Evolutionary conservation across 345 rosid genomes (phyloP).

Genomic region (Pugionium cornutum): DNA sequence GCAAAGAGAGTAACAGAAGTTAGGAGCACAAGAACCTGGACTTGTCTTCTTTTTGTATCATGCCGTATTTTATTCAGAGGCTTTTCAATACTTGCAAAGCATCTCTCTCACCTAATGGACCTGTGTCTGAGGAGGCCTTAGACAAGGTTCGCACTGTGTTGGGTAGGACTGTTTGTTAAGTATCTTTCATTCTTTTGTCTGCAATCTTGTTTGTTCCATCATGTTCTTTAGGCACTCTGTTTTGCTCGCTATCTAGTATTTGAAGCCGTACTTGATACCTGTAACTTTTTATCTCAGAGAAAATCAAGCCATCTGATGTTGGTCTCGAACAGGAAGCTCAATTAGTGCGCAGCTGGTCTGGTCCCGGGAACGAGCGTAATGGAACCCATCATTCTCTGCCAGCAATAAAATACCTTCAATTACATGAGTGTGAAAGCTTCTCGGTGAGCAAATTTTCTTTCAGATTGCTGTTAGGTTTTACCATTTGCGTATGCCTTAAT

Average conservation of each 20-base stretch:
- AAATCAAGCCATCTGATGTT: constrained; percentile 93
- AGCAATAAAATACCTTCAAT: constrained; percentile 74
- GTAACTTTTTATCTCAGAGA: constrained; percentile 58
- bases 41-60: constrained; percentile 35
- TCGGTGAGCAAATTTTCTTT: constrained; percentile 58
- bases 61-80: constrained; percentile 84
- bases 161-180: constrained; percentile 53
- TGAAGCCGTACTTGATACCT: constrained; percentile 11
- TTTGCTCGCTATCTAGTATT: background rate
- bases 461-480: background rate
- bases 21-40: constrained; percentile 16
- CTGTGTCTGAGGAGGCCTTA: constrained; percentile 78
- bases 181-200: constrained; percentile 3
- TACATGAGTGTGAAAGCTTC: constrained; percentile 90
- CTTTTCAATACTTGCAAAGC: constrained; percentile 77
- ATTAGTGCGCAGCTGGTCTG: constrained; percentile 66
- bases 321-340: constrained; percentile 98
- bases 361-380: constrained; percentile 59
- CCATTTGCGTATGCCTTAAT: constrained; percentile 15
- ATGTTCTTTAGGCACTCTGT: constrained; percentile 11
- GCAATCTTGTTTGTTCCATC: constrained; percentile 15
- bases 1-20: constrained; percentile 15
- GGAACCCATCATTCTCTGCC: constrained; percentile 65
- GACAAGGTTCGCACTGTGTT: constrained; percentile 65
- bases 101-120: constrained; percentile 71